Evolutionary conservation across 2,329 filamentous ascomycete species (phyloP), one percentile per base, ranked within the genome.

Genomic region (Tricladium varicosporioides): DNA sequence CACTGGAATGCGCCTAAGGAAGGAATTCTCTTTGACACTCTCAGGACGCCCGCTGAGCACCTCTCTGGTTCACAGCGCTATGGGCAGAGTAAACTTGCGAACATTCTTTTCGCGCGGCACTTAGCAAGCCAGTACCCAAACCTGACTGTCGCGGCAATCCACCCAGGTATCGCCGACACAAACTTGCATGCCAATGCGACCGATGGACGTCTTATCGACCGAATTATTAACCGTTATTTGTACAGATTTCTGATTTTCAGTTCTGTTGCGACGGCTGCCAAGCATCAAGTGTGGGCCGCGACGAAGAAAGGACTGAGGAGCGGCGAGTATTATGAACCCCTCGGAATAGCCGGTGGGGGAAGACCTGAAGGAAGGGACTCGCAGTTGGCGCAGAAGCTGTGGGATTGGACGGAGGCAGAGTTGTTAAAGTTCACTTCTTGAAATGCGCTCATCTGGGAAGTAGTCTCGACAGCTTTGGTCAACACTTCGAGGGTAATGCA

Each of bases 51-150:
- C 11, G 19, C 19, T 3, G 50, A 43, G 19, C 11, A 52, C 15
- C 9, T 31, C 9, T 43, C 19, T 7, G 5, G 14, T 5, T 16
- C 40, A 14, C 15, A 33, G 32, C 15, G 27, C 10, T 76, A 76
- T 60, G 77, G 74, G 0, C 74, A 78, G 57, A 73, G 70, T 53
- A 80, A 80, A 63, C 66, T 80, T 4, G 78, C 78, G 0, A 75
- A 78, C 58, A 61, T 78, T 5, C 65, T 78, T 2, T 77, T 74
- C 61, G 69, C 73, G 3, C 65, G 67, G 5, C 70, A 75, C 51
- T 60, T 80, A 5, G 72, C 74, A 2, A 59, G 64, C 44, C 70
- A 67, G 5, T 72, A 75, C 51, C 71, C 74, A 0, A 51, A 61
- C 14, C 66, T 78, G 15, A 72, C 65, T 1, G 60, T 64, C 5